Conservation (phyloP, 495 filamentous ascomycete species). For the Hypoxylon crocopeplum region DNA sequence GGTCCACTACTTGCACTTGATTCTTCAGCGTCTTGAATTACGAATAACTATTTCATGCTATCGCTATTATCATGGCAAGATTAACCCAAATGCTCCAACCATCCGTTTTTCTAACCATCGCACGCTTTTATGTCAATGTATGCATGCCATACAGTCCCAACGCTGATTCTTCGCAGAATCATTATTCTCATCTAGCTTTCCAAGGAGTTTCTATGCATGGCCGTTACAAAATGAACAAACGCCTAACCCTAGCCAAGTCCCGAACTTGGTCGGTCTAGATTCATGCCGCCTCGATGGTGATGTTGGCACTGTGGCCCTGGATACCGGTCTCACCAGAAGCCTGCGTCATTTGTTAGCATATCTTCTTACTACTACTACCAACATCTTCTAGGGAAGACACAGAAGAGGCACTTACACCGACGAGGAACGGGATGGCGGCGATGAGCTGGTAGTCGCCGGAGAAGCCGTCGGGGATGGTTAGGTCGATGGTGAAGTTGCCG, state of each 20-base stretch:
- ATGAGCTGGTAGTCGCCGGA: conserved; percentile 59
- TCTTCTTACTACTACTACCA: neutral
- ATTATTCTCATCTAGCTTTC: no score
- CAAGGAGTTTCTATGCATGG: no score
- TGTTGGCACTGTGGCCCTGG: conserved; percentile 30
- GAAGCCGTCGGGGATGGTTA: conserved; percentile 53
- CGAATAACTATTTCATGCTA: conserved; percentile 21
- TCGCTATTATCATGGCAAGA: neutral
- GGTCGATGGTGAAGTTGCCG: conserved; percentile 43
- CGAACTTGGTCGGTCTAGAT: no score
- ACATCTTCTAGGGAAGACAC: neutral
- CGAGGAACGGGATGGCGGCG: conserved; percentile 46
- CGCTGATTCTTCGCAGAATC: conserved; percentile 14
- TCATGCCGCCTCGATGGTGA: conserved; percentile 27
- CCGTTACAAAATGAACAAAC: neutral
- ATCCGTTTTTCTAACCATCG: conserved; percentile 10
- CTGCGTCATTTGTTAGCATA: conserved; percentile 17
- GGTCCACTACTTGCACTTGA: neutral
- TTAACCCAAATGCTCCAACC: no score
- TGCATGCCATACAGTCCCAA: conserved; percentile 12
- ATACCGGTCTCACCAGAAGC: conserved; percentile 29
- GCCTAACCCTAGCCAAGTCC: neutral
- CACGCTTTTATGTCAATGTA: no score
- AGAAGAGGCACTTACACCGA: conserved; percentile 32
- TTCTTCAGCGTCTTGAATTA: no score